Evolutionary conservation across 2,329 filamentous ascomycete genomes (phyloP).

Genomic region (Keithomyces neogunnii): DNA sequence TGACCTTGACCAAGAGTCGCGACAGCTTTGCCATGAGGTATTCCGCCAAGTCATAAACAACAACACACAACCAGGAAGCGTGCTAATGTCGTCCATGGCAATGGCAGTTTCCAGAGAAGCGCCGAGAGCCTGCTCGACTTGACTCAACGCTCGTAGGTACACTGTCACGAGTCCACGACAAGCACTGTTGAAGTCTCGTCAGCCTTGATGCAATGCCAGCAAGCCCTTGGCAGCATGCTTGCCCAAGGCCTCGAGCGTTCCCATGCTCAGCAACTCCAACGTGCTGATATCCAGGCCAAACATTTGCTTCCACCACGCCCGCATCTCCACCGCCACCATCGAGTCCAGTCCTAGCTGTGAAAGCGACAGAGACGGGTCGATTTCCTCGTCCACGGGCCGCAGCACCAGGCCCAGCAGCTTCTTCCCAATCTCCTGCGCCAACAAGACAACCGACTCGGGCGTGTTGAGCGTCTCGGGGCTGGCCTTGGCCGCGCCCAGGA

Average conservation of each 20-base stretch:
- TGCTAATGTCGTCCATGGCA: no score
- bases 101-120: no score
- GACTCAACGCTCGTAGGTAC: no score
- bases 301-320: conserved; percentile 12
- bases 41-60: no score
- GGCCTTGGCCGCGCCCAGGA: neutral
- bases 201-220: neutral
- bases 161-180: no score
- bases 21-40: no score
- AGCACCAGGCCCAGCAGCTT: conserved; percentile 12
- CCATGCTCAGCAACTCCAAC: conserved; percentile 13
- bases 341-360: conserved; percentile 15
- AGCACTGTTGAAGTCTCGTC: no score
- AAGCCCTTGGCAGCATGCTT: conserved; percentile 3
- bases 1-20: no score
- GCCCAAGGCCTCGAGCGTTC: conserved; percentile 8
- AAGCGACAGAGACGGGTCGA: conserved; percentile 2
- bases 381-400: conserved; percentile 5
- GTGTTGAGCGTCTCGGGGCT: neutral
- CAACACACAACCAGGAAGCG: no score
- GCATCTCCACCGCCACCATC: conserved; percentile 15
- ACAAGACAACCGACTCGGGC: neutral
- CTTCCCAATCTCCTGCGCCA: conserved; percentile 11
- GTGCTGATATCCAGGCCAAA: conserved; percentile 14
- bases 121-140: no score